Evolutionary conservation across 495 filamentous ascomycete genomes (phyloP).

Genomic region (Barbatosphaeria neglecta): DNA sequence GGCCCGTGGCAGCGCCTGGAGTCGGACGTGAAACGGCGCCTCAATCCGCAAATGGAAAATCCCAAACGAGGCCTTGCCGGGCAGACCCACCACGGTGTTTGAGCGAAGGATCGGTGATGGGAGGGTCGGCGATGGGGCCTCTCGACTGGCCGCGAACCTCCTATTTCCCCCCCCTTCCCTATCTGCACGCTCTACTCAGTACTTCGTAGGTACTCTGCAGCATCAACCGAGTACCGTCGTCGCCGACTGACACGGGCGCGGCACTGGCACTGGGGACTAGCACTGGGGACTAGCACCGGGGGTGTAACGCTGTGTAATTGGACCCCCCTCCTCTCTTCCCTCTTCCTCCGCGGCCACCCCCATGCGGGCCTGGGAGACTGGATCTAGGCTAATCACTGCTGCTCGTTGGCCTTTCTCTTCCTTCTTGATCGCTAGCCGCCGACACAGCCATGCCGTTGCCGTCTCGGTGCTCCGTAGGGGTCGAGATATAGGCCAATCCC

Average conservation of each 20-base stretch:
- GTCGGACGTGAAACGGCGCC: conserved; percentile 26
- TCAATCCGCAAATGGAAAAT: conserved; percentile 16
- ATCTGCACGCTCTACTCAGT: neutral
- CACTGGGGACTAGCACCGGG: too few relatives aligned
- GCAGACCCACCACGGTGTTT: conserved; percentile 17
- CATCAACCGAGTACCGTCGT: too few relatives aligned
- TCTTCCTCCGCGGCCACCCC: neutral
- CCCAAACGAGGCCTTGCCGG: conserved; percentile 21
- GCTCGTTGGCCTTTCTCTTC: neutral
- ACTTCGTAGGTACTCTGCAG: neutral
- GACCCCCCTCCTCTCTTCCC: neutral
- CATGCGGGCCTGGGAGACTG: neutral
- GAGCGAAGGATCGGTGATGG: conserved; percentile 11
- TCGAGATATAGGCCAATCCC: neutral
- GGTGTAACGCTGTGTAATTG: neutral
- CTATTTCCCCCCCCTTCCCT: neutral
- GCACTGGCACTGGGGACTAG: too few relatives aligned
- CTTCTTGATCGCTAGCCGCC: neutral
- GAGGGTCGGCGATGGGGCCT: neutral
- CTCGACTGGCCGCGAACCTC: neutral
- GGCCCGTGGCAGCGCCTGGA: conserved; percentile 9
- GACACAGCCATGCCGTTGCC: neutral
- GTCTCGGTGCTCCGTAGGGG: neutral
- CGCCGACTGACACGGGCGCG: too few relatives aligned
- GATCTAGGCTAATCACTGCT: neutral